Evolutionary conservation across 129 eudicot genomes (phyloP).

Genomic region (Helianthus annuus): DNA sequence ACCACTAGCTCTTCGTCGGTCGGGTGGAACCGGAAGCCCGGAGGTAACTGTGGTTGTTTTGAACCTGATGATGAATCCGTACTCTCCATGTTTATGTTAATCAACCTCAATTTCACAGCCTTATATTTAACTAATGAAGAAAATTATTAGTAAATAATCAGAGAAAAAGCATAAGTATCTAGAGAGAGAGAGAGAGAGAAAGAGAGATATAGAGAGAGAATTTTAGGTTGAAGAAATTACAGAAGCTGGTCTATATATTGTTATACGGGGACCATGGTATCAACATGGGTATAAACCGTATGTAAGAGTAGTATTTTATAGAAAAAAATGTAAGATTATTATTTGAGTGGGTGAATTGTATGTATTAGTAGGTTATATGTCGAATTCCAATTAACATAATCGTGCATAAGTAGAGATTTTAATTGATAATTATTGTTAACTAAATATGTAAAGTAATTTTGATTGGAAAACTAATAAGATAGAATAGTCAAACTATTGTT

Average conservation of each 20-base stretch:
- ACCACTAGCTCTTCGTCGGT: constrained; percentile 91
- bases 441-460: background rate
- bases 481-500: background rate
- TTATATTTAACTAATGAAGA: constrained; percentile 9
- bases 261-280: constrained; percentile 35
- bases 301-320: background rate
- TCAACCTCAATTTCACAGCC: background rate
- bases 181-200: constrained; percentile 11
- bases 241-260: constrained; percentile 23
- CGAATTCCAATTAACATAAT: background rate
- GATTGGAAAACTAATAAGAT: background rate
- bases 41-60: constrained; percentile 86
- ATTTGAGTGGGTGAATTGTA: too few relatives aligned
- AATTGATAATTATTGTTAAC: background rate
- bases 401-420: background rate
- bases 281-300: constrained; percentile 23
- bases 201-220: constrained; percentile 25
- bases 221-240: constrained; percentile 16
- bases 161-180: constrained; percentile 14
- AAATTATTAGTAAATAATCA: background rate
- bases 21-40: constrained; percentile 93
- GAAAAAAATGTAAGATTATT: too few relatives aligned
- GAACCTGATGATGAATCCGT: constrained; percentile 65
- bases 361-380: background rate
- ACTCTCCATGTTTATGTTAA: constrained; percentile 59